Evolutionary conservation across 768 basidiomycete genomes (phyloP).

Genomic region (Filobasidium wieringae): DNA sequence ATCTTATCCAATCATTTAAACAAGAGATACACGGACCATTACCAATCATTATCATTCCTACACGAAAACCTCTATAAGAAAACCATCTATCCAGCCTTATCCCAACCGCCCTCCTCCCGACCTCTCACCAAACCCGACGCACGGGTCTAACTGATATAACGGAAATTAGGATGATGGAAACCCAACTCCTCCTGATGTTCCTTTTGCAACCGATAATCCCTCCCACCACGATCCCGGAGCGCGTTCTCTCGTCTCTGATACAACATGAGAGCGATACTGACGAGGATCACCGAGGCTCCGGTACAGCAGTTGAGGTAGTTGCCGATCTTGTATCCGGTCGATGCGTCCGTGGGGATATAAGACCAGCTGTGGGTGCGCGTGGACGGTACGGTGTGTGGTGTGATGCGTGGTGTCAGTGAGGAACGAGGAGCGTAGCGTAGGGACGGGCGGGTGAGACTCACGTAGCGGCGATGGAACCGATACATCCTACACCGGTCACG

Average conservation of each 20-base stretch:
- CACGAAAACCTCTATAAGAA: too few species aligned
- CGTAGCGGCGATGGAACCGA: background rate
- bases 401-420: too few species aligned
- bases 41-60: too few species aligned
- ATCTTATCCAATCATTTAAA: too few species aligned
- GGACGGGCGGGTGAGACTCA: background rate
- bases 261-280: background rate
- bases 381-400: background rate
- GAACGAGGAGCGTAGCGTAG: background rate
- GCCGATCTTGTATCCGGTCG: background rate
- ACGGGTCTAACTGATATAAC: background rate
- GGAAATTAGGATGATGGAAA: constrained; percentile 1
- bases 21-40: too few species aligned
- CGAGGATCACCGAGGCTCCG: background rate
- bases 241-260: background rate
- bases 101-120: too few species aligned
- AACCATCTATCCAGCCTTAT: too few species aligned
- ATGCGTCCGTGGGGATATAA: background rate
- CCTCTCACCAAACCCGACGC: background rate
- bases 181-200: background rate
- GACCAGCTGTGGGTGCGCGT: background rate
- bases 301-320: background rate
- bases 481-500: constrained; percentile 15
- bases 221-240: background rate
- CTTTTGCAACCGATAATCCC: background rate